Percentiles rank a stretch among this genome's conserved stretches.
Conservation (phyloP, 1,284 basidiomycete genomes). For the Trametes polyzona region DNA sequence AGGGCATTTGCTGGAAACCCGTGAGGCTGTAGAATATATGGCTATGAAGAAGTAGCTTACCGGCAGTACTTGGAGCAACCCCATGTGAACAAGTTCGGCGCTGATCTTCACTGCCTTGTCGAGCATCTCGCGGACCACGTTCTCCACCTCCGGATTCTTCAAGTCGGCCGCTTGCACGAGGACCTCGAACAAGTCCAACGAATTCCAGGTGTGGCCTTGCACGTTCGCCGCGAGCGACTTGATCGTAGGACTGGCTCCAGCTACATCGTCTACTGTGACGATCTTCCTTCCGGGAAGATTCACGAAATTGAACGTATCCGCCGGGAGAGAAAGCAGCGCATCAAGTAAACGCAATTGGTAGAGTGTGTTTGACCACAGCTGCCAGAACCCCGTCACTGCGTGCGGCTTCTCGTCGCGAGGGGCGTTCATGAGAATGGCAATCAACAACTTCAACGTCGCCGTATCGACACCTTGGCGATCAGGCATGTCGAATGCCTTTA, state of each 20-base stretch:
- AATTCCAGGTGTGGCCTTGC: conserved; percentile 93
- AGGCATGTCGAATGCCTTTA: conserved; percentile 78
- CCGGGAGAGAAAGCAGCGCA: conserved; percentile 85
- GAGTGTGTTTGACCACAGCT: conserved; percentile 82
- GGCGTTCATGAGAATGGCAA: conserved; percentile 76
- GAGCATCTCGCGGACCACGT: conserved; percentile 84
- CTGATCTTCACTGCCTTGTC: conserved; percentile 93
- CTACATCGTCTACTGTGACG: conserved; percentile 86
- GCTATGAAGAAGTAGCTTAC: conserved; percentile 50
- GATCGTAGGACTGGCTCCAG: conserved; percentile 84
- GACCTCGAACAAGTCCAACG: conserved; percentile 90
- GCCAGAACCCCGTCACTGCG: conserved; percentile 82
- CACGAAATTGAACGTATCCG: conserved; percentile 91
- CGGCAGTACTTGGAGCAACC: conserved; percentile 87
- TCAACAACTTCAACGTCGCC: conserved; percentile 79
- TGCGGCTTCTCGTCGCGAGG: conserved; percentile 73
- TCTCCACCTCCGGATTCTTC: conserved; percentile 71
- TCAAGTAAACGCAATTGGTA: conserved; percentile 90
- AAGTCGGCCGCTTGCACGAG: conserved; percentile 77
- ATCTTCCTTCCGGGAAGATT: conserved; percentile 80
- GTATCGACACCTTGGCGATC: conserved; percentile 83
- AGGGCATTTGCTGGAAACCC: conserved; percentile 66
- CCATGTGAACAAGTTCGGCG: conserved; percentile 94
- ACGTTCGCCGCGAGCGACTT: conserved; percentile 84
- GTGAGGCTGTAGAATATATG: neutral